Evolutionary conservation across 768 basidiomycete genomes (phyloP).

Genomic region (Tremella yokohamensis): DNA sequence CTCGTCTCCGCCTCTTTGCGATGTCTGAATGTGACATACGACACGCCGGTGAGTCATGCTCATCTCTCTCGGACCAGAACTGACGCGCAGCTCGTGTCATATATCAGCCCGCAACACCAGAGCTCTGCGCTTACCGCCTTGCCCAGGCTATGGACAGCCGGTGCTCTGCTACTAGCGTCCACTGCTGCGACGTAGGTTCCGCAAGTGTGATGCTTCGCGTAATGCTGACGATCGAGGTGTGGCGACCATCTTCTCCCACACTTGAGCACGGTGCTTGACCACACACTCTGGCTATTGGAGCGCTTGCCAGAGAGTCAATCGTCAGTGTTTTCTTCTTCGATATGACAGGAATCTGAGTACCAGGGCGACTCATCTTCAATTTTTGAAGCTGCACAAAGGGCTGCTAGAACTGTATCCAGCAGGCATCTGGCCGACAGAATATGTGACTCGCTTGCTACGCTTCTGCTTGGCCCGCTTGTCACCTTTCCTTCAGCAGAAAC

Average conservation of each 20-base stretch:
- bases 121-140: constrained; percentile 31
- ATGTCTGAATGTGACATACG: constrained; percentile 37
- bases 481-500: constrained; percentile 22
- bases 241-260: constrained; percentile 48
- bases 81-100: constrained; percentile 35
- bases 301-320: constrained; percentile 16
- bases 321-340: constrained; percentile 19
- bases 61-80: not conserved
- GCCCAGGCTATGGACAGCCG: constrained; percentile 36
- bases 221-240: constrained; percentile 21
- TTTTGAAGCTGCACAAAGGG: constrained; percentile 37
- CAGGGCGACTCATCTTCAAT: constrained; percentile 21
- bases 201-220: not conserved
- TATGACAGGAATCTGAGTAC: constrained; percentile 7
- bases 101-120: constrained; percentile 40
- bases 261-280: constrained; percentile 43
- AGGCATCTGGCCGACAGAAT: constrained; percentile 24
- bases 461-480: constrained; percentile 25
- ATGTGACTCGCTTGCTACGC: constrained; percentile 38
- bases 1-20: constrained; percentile 42
- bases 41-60: constrained; percentile 33
- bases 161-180: constrained; percentile 28
- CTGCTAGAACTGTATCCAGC: constrained; percentile 36
- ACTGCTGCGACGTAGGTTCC: constrained; percentile 30
- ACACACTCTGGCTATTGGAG: constrained; percentile 46